A percentile compares a stretch with the other conserved stretches of the same genome.
phyloP scores from a whole-genome alignment of 164 flowering plant species.

The Aristolochia fimbriata region DNA sequence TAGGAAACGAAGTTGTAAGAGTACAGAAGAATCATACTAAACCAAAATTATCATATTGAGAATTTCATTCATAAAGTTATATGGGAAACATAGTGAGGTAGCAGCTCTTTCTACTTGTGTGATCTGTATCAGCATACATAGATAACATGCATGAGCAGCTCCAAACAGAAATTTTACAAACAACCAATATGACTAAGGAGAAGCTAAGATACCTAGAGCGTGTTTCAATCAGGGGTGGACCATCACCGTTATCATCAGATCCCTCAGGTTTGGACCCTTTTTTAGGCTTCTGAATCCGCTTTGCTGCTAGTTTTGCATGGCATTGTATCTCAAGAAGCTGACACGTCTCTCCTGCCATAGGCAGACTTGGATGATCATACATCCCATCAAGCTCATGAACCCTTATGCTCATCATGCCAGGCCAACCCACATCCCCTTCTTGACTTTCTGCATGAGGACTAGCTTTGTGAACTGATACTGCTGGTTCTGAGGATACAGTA shows the following conservation, averaged over 20 bases:
- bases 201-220: conserved; percentile 46
- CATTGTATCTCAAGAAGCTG: conserved; percentile 86
- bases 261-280: conserved; percentile 88
- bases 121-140: too few relatives aligned
- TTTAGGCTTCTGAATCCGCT: conserved; percentile 70
- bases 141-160: too few relatives aligned
- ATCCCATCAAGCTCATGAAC: conserved; percentile 92
- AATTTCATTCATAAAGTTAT: too few relatives aligned
- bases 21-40: too few relatives aligned
- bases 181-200: too few relatives aligned
- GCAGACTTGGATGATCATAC: conserved; percentile 91
- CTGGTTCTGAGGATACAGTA: conserved; percentile 45
- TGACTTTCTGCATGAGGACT: conserved; percentile 52
- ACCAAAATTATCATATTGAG: too few relatives aligned
- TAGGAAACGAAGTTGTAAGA: too few relatives aligned
- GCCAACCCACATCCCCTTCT: conserved; percentile 83
- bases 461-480: conserved; percentile 20
- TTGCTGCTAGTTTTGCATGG: conserved; percentile 80
- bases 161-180: too few relatives aligned
- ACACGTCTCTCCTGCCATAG: conserved; percentile 90
- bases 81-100: too few relatives aligned
- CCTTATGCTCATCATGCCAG: conserved; percentile 97
- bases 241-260: conserved; percentile 87
- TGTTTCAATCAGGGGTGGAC: conserved; percentile 33
- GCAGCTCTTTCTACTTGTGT: too few relatives aligned